phyloP scores from a whole-genome alignment of 331 rosid species.

The Rhamnella rubrinervis region DNA sequence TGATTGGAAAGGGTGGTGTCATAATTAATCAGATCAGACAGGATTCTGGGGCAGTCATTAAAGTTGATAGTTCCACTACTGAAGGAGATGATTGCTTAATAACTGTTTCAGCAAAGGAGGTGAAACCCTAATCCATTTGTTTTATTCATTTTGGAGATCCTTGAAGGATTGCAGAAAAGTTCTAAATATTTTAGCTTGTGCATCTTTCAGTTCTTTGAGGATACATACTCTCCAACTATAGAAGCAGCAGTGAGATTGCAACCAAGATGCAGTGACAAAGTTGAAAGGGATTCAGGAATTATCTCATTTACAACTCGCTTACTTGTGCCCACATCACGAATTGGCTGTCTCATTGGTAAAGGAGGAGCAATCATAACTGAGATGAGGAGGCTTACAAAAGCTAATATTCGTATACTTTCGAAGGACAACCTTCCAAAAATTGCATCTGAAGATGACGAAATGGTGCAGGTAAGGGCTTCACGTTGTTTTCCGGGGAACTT shows the following conservation, averaged over 20 bases:
- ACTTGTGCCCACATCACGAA: constrained; percentile 84
- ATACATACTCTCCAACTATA: constrained; percentile 67
- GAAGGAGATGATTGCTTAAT: constrained; percentile 91
- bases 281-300: constrained; percentile 96
- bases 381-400: constrained; percentile 90
- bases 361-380: constrained; percentile 96
- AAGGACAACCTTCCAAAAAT: constrained; percentile 91
- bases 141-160: constrained; percentile 5
- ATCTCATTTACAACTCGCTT: constrained; percentile 90
- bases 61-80: constrained; percentile 88
- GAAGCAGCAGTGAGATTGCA: constrained; percentile 97
- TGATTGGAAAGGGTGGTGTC: constrained; percentile 95
- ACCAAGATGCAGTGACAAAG: constrained; percentile 93
- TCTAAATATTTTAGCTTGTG: constrained; percentile 23
- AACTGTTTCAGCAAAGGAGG: constrained; percentile 92
- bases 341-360: constrained; percentile 99
- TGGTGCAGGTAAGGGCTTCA: constrained; percentile 79
- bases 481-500: constrained; percentile 2
- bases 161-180: constrained; percentile 3
- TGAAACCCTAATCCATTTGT: constrained; percentile 24
- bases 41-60: constrained; percentile 90
- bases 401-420: constrained; percentile 82
- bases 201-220: constrained; percentile 76
- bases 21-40: constrained; percentile 95
- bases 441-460: constrained; percentile 93